Base-by-base conservation (phyloP, 768 basidiomycete species). In the Roridomyces roridus region DNA sequence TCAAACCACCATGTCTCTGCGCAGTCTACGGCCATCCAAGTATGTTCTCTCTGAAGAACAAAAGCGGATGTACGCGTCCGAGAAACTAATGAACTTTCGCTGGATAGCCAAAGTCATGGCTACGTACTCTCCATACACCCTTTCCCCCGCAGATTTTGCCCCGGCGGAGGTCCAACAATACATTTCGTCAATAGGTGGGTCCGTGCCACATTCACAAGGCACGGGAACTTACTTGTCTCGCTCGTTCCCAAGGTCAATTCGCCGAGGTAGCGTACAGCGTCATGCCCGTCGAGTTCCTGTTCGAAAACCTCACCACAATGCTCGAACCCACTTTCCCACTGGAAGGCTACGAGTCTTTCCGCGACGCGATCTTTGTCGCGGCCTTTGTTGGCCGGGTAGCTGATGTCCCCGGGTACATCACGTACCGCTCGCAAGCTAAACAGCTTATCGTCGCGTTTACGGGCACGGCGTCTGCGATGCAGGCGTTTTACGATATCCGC, bases 61-160 rank as follows among this genome's bases (percentile, higher is more conserved):
- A 59, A 70, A 72, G 59, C 70, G 65, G 47, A 80, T 84, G 77
- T 85, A 86, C 64, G 70, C 79, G 11, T 68, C 77, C 17, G 85
- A 86, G 67, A 78, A 76, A 57, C 68, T 77, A 40, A 72, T 74
- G 41, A 86, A 87, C 66, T 87, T 87, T 62, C 80, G 85, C 15
- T 80, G 74, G 72, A 79, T 85, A 48, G 74, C 77, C 48, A 77
- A 77, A 63, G 44, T 84, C 6, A 63, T 82, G 4, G 82, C 82
- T 10, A 76, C 78, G 8, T 73, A 72, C 57, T 84, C 85, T 2
- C 56, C 70, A 0, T 71, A 78, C 59, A 67, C 68, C 17, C 75
- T 87, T 14, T 76, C 75, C 6, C 60, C 73, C 20, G 56, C 61
- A 23, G 79, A 85, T 57, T 60, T 79, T 21, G 77, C 72, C 7